phyloP scores from a whole-genome alignment of 345 rosid species.

The Brassica nigra region DNA sequence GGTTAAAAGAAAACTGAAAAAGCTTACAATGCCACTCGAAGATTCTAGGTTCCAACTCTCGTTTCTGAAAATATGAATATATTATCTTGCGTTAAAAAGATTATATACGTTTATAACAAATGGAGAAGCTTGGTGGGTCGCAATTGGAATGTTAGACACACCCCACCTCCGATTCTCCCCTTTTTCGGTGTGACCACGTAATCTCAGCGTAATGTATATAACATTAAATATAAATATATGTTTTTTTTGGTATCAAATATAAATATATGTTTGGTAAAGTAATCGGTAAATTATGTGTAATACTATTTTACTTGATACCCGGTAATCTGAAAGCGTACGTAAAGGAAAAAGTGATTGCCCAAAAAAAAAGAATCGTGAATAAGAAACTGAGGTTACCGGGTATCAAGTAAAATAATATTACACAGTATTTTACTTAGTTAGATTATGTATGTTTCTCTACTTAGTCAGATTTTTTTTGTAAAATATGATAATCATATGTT shows the following conservation, averaged over 20 bases:
- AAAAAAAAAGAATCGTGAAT: not conserved
- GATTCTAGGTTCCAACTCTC: constrained; percentile 27
- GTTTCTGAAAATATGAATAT: not conserved
- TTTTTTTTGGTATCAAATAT: not conserved
- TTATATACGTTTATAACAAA: constrained; percentile 9
- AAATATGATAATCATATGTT: not conserved
- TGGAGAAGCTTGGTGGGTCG: constrained; percentile 44
- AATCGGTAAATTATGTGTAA: constrained; percentile 5
- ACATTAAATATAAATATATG: not conserved
- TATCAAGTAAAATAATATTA: too few species aligned
- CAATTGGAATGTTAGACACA: constrained; percentile 42
- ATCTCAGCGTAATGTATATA: constrained; percentile 13
- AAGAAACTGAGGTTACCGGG: not conserved
- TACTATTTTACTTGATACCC: not conserved
- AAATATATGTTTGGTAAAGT: not conserved
- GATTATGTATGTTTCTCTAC: not conserved
- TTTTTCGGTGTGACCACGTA: constrained; percentile 41
- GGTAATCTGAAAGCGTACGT: not conserved
- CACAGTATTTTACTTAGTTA: not conserved
- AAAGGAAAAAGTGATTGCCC: not conserved
- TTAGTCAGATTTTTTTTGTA: not conserved
- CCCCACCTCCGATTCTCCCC: constrained; percentile 36
- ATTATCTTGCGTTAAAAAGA: not conserved
- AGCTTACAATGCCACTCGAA: constrained; percentile 40
- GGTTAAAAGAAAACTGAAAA: constrained; percentile 21